phyloP scores from a whole-genome alignment of 257 asterid genomes.

The Salvia miltiorrhiza region DNA sequence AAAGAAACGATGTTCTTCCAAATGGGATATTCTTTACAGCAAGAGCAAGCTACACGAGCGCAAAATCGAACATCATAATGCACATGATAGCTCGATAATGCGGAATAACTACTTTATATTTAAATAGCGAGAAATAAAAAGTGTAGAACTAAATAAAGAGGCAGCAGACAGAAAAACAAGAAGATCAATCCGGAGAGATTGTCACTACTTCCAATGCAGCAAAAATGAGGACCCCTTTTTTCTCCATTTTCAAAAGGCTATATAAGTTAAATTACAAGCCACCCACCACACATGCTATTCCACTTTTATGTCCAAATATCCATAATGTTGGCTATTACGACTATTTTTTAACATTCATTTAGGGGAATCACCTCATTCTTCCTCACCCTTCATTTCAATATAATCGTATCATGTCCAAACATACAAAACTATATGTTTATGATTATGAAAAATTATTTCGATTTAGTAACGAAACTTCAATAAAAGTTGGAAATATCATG shows the following conservation, averaged over 20 bases:
- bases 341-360: neutral
- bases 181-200: constrained; percentile 24
- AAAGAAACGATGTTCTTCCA: no score
- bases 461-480: no score
- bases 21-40: no score
- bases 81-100: neutral
- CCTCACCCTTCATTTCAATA: no score
- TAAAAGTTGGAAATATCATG: no score
- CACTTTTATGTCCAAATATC: constrained; percentile 17
- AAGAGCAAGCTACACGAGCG: neutral
- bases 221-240: neutral
- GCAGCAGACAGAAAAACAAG: constrained; percentile 24
- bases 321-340: constrained; percentile 15
- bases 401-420: no score
- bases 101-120: neutral
- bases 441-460: no score
- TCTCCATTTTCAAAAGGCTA: neutral
- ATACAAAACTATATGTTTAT: no score
- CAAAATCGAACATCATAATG: neutral
- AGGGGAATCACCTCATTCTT: no score
- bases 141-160: neutral
- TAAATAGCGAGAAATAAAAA: neutral
- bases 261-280: neutral
- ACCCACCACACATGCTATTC: constrained; percentile 10
- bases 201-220: constrained; percentile 16